Evolutionary conservation across 495 filamentous ascomycete species (phyloP), one percentile per base, ranked within the genome.

Genomic region (Evernia prunastri): DNA sequence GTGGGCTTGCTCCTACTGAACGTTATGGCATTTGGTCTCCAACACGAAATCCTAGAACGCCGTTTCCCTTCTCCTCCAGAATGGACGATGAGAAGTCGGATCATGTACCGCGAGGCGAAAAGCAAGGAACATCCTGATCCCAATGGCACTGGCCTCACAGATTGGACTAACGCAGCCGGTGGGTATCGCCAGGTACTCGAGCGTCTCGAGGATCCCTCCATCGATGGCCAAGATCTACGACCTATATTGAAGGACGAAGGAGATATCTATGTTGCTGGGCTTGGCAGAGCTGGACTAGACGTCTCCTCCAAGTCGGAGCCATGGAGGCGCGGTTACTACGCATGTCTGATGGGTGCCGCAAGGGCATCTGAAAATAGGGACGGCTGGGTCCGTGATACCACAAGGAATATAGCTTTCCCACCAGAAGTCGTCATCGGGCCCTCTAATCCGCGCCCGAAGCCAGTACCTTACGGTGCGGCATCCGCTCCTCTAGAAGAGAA

Each of bases 271-370:
- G 79, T 84, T 6, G 77, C 79, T 20, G 84, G 80, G 0, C 70
- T 85, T 29, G 83, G 84, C 0, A 81, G 75, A 62, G 81, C 80
- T 10, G 86, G 86, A 0, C 82, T 81, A 47, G 90, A 96, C 77
- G 77, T 94, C 61, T 84, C 83, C 0, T 77, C 73, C 2, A 96
- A 92, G 73, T 83, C 84, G 45, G 88, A 92, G 72, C 76, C 86
- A 37, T 96, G 92, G 92, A 77, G 88, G 68, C 79, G 89, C 58
- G 89, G 91, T 0, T 96, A 96, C 70, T 91, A 85, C 73, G 82
- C 92, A 67, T 81, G 84, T 25, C 73, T 96, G 31, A 89, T 96
- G 85, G 81, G 86, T 13, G 81, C 81, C 64, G 91, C 87, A 0
- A 85, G 84, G 65, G 84, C 86, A 3, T 87, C 90, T 5, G 92